Evolutionary conservation across 1,284 basidiomycete species (phyloP), one percentile per base, ranked within the genome.

Genomic region (Leccinum olivaceoglutinosum): DNA sequence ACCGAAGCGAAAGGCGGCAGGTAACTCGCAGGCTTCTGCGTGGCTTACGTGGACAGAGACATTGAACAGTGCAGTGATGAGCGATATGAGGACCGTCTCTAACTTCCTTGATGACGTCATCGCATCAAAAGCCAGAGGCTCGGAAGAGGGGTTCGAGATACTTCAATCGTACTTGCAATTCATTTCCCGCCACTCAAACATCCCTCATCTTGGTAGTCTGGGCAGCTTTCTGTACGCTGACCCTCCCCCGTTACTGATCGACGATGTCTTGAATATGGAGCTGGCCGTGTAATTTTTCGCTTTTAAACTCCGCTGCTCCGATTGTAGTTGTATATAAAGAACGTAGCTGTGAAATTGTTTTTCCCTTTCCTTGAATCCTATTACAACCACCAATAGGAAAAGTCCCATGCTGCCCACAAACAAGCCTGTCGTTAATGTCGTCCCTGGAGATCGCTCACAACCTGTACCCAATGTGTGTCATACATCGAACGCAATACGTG

Each of bases 211-310:
- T 29, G 38, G 38, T 58, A 58, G 38, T 41, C 36, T 58, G 5
- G 56, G 56, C 21, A 58, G 56, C 16, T 58, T 58, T 58, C 21
- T 58, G 12, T 58, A 58, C 25, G 21, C 56, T 41, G 56, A 58
- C 18, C 56, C 56, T 58, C 53, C 53, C 53, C 25, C 55, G 16
- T 39, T 41, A 58, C 21, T 16, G 32, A 25, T 41, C 32, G 38
- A 56, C 32, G 18, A 38, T 38, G 12, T 38, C 36, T 38, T 38
- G 36, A 38, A 38, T 38, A 12, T 12, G 36, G 36, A 38, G 12
- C 11, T 5, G 36, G 12, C 38, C 36, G 18, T 5, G 10, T 12
- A 36, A 34, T 14, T 41, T 10, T 41, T 58, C 6, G 25, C 14
- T 58, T 38, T 8, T 41, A 41, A 58, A 58, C 57, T 58, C 57